phyloP scores from a whole-genome alignment of 169 alveolate genomes.

The Plasmodium billcollinsi region DNA sequence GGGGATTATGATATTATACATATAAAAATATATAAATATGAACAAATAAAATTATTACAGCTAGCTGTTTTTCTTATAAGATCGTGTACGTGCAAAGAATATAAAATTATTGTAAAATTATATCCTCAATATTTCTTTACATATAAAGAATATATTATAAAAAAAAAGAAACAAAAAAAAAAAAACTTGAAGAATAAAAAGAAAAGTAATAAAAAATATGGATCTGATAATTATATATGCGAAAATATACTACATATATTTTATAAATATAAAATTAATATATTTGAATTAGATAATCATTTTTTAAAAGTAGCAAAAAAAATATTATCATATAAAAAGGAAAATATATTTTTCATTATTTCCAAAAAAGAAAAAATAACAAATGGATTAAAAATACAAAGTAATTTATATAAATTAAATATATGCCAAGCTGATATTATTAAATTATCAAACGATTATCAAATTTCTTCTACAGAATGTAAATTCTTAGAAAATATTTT shows the following conservation, averaged over 20 bases:
- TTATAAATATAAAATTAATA: constrained; percentile 49
- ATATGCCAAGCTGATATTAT: constrained; percentile 7
- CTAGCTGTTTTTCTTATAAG: constrained; percentile 48
- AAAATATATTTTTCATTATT: constrained; percentile 23
- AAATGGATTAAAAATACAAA: not conserved
- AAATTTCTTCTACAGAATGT: too few relatives aligned
- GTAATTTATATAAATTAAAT: not conserved
- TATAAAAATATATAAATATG: too few relatives aligned
- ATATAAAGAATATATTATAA: too few relatives aligned
- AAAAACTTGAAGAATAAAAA: not conserved
- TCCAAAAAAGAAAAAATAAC: constrained; percentile 7
- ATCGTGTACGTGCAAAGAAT: constrained; percentile 5
- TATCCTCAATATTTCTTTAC: constrained; percentile 5
- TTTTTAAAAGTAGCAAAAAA: constrained; percentile 8
- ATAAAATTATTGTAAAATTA: constrained; percentile 9
- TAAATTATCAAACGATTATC: not conserved
- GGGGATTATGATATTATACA: too few relatives aligned
- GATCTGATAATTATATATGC: not conserved
- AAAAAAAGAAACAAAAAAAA: not conserved
- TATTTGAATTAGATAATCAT: constrained; percentile 20
- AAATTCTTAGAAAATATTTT: too few relatives aligned
- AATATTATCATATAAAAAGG: constrained; percentile 15
- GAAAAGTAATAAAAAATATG: not conserved
- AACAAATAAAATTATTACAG: not conserved
- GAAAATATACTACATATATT: not conserved